Conservation (phyloP, 345 rosid genomes). For the Eucalyptus rudis region DNA sequence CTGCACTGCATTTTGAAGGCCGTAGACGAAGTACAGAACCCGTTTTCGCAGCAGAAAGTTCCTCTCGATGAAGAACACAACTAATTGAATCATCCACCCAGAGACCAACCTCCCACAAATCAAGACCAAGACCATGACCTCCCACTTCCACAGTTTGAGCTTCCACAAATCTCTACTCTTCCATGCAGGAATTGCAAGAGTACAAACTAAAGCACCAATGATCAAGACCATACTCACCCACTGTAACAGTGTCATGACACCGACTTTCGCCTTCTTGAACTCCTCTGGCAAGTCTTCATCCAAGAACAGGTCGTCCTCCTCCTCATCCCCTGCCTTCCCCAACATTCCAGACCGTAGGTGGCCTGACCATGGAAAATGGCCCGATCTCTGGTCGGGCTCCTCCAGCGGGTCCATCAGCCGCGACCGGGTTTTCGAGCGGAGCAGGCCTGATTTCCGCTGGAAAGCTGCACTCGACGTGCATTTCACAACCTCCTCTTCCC, state of each 20-base stretch:
- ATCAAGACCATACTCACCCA: constrained; percentile 61
- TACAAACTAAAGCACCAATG: constrained; percentile 42
- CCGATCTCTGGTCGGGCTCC: constrained; percentile 18
- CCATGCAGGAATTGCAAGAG: constrained; percentile 21
- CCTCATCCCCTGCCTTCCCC: constrained; percentile 33
- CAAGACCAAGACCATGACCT: constrained; percentile 56
- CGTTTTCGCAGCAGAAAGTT: constrained; percentile 67
- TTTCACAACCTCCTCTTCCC: constrained; percentile 24
- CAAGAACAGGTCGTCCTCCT: constrained; percentile 63
- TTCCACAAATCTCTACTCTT: constrained; percentile 23
- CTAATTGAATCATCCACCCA: constrained; percentile 58
- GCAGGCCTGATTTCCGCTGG: constrained; percentile 5
- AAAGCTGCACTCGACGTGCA: constrained; percentile 40
- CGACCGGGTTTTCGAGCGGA: constrained; percentile 42
- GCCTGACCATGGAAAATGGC: constrained; percentile 19
- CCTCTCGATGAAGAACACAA: constrained; percentile 60
- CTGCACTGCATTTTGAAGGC: constrained; percentile 63
- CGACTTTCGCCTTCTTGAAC: constrained; percentile 30
- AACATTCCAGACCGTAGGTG: constrained; percentile 33
- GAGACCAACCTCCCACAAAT: constrained; percentile 84
- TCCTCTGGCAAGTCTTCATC: constrained; percentile 80
- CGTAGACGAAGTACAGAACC: constrained; percentile 83
- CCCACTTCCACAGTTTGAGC: constrained; percentile 86
- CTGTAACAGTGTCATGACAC: constrained; percentile 32
- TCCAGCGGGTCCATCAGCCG: constrained; percentile 62